Conservation (phyloP, 176 grass and related monocot genomes). For the Raddia distichophylla region DNA sequence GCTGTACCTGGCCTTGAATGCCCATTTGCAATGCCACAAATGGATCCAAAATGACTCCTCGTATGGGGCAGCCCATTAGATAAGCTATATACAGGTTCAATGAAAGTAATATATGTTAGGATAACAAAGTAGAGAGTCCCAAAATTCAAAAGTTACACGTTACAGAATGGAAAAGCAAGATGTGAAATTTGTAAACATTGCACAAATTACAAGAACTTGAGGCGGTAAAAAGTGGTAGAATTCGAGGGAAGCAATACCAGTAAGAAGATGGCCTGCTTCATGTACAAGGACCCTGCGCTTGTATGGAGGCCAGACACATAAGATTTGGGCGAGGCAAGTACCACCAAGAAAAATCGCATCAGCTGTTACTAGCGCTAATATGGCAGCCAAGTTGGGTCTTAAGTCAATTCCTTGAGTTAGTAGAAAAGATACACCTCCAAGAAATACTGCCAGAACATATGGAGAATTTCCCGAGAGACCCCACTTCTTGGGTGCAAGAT, state of each 20-base stretch:
- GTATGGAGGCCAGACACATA: slow-evolving; percentile 86
- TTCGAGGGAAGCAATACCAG: slow-evolving; percentile 51
- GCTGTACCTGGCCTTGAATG: slow-evolving; percentile 87
- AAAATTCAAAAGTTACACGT: neutral
- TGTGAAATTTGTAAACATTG: neutral
- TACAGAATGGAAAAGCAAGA: slow-evolving; percentile 13
- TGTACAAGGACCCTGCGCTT: slow-evolving; percentile 84
- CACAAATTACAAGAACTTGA: slow-evolving; percentile 2
- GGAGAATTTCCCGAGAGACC: slow-evolving; percentile 73
- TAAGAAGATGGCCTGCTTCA: slow-evolving; percentile 96
- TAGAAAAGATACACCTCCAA: slow-evolving; percentile 72
- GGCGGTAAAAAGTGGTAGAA: neutral
- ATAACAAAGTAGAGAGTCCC: neutral
- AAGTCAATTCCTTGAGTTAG: slow-evolving; percentile 83
- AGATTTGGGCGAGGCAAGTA: slow-evolving; percentile 79
- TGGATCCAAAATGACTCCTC: slow-evolving; percentile 94
- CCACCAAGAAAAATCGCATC: slow-evolving; percentile 85
- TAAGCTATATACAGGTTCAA: slow-evolving; percentile 61
- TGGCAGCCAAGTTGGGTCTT: slow-evolving; percentile 69
- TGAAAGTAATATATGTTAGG: slow-evolving; percentile 23
- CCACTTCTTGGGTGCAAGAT: slow-evolving; percentile 94
- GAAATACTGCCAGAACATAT: slow-evolving; percentile 59
- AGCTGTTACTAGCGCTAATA: slow-evolving; percentile 65
- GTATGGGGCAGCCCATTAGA: slow-evolving; percentile 94
- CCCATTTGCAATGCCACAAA: slow-evolving; percentile 93